Base-by-base conservation (phyloP, 495 filamentous ascomycete genomes). In the Penicillium argentinense region DNA sequence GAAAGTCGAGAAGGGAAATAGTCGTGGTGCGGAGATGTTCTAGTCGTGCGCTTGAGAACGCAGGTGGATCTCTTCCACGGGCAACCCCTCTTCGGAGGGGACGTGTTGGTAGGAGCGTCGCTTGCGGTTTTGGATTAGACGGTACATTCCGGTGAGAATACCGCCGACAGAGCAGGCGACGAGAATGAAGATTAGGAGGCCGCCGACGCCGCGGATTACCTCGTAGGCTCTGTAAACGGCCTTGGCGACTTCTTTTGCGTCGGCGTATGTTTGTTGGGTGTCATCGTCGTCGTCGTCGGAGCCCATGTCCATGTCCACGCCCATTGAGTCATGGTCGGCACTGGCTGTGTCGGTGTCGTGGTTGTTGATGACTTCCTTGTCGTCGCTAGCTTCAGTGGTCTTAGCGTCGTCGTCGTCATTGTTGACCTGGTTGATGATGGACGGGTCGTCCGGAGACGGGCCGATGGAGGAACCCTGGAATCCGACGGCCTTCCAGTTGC, bases 401-500 rank as follows among this genome's bases (percentile, higher is more conserved):
- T n/a, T n/a, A n/a, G 25, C 16, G 9, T 50, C 56, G 14, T 29
- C 17, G 14, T 33, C 32, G 34, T 52, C 43, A 22, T 56, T 42
- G 37, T 59, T 55, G 39, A 44, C 47, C 2, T 43, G 53, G 23
- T 51, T 57, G 14, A 69, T 42, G 43, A 65, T 42, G 0, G 62
- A 49, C 3, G 69, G 69, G 47, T 71, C 60, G 30, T 69, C 60
- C 0, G 66, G 60, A 5, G 45, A 49, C 4, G 69, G 69, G 3
- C 48, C 51, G 2, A 45, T 40, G 1, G 5, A 30, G 1, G 51
- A 52, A n/a, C 63, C 59, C 6, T 48, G 51, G 47, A 69, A 73
- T 3, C 67, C 69, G 5, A 62, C 64, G n/a, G 60, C 51, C 13
- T 59, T 52, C 69, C 69, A 73, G 37, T 73, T 63, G 12, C 11